Base-by-base conservation (phyloP, 2,329 filamentous ascomycete species). In the Aspergillus felis region DNA sequence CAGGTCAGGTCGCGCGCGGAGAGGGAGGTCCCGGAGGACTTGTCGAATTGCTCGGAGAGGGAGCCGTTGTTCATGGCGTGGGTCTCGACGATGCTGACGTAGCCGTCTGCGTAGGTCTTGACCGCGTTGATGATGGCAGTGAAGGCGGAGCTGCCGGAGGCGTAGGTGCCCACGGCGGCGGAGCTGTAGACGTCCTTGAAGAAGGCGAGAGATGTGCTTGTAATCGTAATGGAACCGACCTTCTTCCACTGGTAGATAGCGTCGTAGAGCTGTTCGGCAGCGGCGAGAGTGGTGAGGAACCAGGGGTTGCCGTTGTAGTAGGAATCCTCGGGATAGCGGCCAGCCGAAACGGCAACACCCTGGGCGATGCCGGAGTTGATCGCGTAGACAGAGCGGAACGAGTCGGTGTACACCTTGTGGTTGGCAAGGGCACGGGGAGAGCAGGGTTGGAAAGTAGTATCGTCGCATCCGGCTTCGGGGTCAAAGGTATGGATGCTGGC, bases 241-340 rank as follows among this genome's bases (percentile, higher is more conserved):
- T 78, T 74, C 60, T 87, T 80, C 88, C 89, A 93, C 51, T 88
- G 85, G 62, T 87, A 87, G 1, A 92, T 67, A 1, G 90, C 87
- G 65, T 89, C 87, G 70, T 92, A 93, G 2, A 95, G 82, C 68
- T 90, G 87, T 73, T 94, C 90, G 3, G 90, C 91, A 0, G 89
- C 89, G 1, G 89, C 89, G 29, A 91, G 79, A 1, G 88, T 93
- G 65, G 83, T 83, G 12, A 93, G 80, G 66, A 91, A 82, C 90
- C 90, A 94, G 1, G 90, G 90, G 71, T 94, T 92, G 1, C 89
- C 90, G 59, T 84, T 84, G 72, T 87, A 88, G 74, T 93, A 94
- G 3, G 79, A 74, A 64, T 95, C 90, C 71, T 90, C 87, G 0
- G 85, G 74, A 68, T 91, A 90, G 54, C 88, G 80, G 47, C 88